These are phyloP conservation scores for Physcomitrellopsis africana DNA, from an alignment of 225 moss, liverwort and hornwort genomes.

Conservation along the genomic window DNA sequence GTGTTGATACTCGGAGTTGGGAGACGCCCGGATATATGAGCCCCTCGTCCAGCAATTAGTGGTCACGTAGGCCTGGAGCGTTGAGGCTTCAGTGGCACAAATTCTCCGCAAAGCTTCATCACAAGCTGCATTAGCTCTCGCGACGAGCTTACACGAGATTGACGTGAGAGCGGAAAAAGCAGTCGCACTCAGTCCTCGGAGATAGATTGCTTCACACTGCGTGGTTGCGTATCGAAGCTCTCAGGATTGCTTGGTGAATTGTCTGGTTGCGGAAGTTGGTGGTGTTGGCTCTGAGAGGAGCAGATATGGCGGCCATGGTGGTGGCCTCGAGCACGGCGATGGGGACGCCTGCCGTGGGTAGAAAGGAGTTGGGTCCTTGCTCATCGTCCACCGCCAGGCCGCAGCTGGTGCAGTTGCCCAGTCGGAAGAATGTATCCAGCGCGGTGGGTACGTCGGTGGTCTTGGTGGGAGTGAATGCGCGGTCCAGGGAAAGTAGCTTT, in stretches of 20 bases:
- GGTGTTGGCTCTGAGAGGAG: conserved; percentile 15
- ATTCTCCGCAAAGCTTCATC: neutral
- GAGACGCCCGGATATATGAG: no score
- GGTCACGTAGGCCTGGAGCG: no score
- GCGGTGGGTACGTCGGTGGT: conserved; percentile 39
- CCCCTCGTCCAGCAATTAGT: no score
- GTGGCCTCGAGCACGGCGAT: conserved; percentile 38
- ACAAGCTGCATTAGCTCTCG: neutral
- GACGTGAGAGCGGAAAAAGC: neutral
- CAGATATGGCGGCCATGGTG: conserved; percentile 46
- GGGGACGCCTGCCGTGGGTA: conserved; percentile 18
- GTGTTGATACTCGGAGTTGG: no score
- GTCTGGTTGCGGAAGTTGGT: neutral
- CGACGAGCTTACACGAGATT: neutral
- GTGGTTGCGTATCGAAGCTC: neutral
- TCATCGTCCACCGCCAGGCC: conserved; percentile 25
- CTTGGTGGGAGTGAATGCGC: conserved; percentile 27
- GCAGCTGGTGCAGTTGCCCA: conserved; percentile 24
- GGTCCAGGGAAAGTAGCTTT: conserved; percentile 33
- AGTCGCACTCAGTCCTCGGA: neutral
- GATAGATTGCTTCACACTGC: neutral
- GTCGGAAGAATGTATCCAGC: conserved; percentile 22
- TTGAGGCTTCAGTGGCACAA: neutral
- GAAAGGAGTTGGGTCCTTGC: conserved; percentile 27
- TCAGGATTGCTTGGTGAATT: conserved; percentile 12